Evolutionary conservation across 202 grass and related monocot species (phyloP).

Genomic region (Elaeis oleifera): DNA sequence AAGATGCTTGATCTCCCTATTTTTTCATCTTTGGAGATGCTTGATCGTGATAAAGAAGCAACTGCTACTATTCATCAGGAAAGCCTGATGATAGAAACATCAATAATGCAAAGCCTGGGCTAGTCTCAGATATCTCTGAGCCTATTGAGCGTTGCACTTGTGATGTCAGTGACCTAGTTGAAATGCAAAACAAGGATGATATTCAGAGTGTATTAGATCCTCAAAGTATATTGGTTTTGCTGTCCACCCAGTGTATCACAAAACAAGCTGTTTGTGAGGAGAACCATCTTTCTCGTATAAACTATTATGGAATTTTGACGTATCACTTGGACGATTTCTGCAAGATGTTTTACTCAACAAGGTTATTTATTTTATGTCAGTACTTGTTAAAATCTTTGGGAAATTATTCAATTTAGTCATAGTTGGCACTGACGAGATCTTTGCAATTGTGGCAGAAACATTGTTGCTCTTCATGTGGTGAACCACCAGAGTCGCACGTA

Average conservation of each 20-base stretch:
- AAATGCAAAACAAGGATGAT: constrained; percentile 37
- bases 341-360: constrained; percentile 76
- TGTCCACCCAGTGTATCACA: constrained; percentile 67
- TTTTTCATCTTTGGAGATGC: constrained; percentile 36
- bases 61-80: constrained; percentile 24
- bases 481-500: constrained; percentile 64
- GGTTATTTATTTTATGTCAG: constrained; percentile 40
- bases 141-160: constrained; percentile 26
- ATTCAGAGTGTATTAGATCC: constrained; percentile 51
- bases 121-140: constrained; percentile 14
- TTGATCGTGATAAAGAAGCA: constrained; percentile 37
- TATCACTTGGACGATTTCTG: constrained; percentile 86
- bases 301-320: constrained; percentile 91
- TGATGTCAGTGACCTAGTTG: constrained; percentile 37
- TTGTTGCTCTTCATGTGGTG: constrained; percentile 53
- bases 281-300: constrained; percentile 74
- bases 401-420: constrained; percentile 9
- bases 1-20: constrained; percentile 36
- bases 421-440: constrained; percentile 19
- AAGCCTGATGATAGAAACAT: constrained; percentile 14
- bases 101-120: constrained; percentile 18
- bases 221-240: constrained; percentile 78
- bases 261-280: constrained; percentile 66
- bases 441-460: constrained; percentile 45
- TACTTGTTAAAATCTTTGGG: not conserved